Base-by-base conservation (phyloP, 805 yeast genomes). In the Saturnispora halmiae region DNA sequence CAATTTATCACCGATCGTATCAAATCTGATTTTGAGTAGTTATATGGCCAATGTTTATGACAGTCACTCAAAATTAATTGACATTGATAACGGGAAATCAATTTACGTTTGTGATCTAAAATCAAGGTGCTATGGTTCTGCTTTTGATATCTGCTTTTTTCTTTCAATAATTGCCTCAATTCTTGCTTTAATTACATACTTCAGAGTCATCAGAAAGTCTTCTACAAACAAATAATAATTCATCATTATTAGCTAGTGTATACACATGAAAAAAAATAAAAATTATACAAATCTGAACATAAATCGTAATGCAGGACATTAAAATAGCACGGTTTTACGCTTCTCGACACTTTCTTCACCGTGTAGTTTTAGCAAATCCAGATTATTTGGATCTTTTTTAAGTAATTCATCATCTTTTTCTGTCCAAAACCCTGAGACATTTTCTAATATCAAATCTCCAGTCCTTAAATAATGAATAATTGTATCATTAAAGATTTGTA, bases 31-130 rank as follows among this genome's bases (percentile, higher is more conserved):
- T 44, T 68, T 82, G 47, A 80, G 84, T 32, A 65, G 69, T 40
- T 56, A 77, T 31, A 79, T 82, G 58, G 92, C 92, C 9, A 53
- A 61, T 19, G 66, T 71, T 24, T 82, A 77, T 56, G 94, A 82
- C 54, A 57, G 66, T 4, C 58, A 73, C 37, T 42, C 47, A 3
- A 42, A 49, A 20, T 34, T 40, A n/a, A 38, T 44, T 24, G 36
- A 37, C 10, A 15, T 42, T n/a, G 38, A 44, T 6, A 21, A 19
- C 10, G 35, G 15, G 3, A 34, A 41, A 36, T 14, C 36, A 16
- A 6, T 50, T n/a, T 30, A 34, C 4, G 43, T 53, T 7, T 61
- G 66, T 47, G 39, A 51, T 7, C 36, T 49, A 19, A 54, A 56
- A 1, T 47, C 40, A 10, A 42, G 37, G 1, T 62, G 66, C 41